Evolutionary conservation across 225 moss, liverwort and hornwort species (phyloP), one percentile per base, ranked within the genome.

Genomic region (Sphagnum tenellum): DNA sequence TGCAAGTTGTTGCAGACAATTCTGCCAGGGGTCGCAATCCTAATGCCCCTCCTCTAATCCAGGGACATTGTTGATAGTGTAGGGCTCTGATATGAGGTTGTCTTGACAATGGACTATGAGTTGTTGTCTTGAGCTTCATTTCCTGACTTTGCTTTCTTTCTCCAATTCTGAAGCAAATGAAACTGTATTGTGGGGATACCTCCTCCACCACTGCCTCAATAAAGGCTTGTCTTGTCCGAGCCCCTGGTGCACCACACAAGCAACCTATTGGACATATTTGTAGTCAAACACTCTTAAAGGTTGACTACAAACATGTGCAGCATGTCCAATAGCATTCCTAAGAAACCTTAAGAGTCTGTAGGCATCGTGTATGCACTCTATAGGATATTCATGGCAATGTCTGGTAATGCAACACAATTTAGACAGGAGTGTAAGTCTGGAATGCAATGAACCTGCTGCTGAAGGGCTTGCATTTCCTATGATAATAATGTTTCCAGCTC

Each of bases 371-470:
- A n/a, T 53, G 52, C 52, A 53, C 10, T 53, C 10, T 53, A 10
- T 53, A 44, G 44, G n/a, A 58, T 10, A 10, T 58, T 13, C 12
- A 58, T 12, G 13, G 13, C 4, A 58, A 7, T 44, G 7, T 44
- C n/a, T 44, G 44, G 58, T 58, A 5, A 29, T 0, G n/a, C 13
- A 58, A 3, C n/a, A n/a, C n/a, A n/a, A n/a, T n/a, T 53, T 53
- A 13, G 13, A 6, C 58, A 0, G 44, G 0, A 3, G 3, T 13
- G 29, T 12, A 47, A 13, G 57, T n/a, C n/a, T n/a, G n/a, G n/a
- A n/a, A n/a, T n/a, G 47, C 62, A 63, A 53, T 46, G 73, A 53
- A 82, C 82, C 82, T 82, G 78, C 50, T 56, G 70, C 65, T 81
- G 82, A 56, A 74, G 65, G 55, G 71, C 64, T 67, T 69, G 82